Evolutionary conservation across 768 basidiomycete genomes (phyloP).

Genomic region (Lentinula sp.): DNA sequence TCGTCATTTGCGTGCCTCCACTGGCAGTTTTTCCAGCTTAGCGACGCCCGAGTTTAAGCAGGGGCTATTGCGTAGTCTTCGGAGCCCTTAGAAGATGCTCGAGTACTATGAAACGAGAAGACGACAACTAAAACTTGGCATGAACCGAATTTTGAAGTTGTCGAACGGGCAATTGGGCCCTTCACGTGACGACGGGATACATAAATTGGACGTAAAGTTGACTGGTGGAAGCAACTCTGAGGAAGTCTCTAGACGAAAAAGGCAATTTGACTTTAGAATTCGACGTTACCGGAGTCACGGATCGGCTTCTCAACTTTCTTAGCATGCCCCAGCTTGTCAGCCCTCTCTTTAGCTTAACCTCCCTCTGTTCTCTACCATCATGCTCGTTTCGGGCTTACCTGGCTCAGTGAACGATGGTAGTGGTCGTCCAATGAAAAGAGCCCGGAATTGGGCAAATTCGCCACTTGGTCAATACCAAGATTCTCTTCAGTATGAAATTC

Average conservation of each 20-base stretch:
- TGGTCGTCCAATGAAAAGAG: constrained; percentile 6
- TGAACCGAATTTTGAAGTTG: neutral
- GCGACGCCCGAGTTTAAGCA: neutral
- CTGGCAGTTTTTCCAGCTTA: neutral
- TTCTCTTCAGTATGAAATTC: constrained; percentile 1
- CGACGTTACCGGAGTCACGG: constrained; percentile 1
- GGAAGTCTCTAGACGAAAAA: neutral
- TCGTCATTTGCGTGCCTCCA: neutral
- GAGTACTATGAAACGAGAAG: neutral
- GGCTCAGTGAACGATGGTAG: neutral
- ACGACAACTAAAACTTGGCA: neutral
- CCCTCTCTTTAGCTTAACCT: constrained; percentile 2
- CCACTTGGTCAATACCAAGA: neutral
- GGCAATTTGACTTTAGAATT: constrained; percentile 4
- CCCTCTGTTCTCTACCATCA: constrained; percentile 1
- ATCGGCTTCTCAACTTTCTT: constrained; percentile 8
- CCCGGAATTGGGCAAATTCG: neutral
- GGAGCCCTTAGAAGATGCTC: neutral
- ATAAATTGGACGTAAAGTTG: neutral
- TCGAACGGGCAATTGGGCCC: neutral
- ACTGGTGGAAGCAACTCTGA: neutral
- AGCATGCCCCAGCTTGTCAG: neutral
- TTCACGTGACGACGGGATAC: neutral
- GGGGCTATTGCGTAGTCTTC: neutral
- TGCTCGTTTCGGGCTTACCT: constrained; percentile 2